A percentile compares a stretch with the other conserved stretches of the same genome.
Conservation (phyloP, 257 asterid species). For the Solanum infundibuliforme region DNA sequence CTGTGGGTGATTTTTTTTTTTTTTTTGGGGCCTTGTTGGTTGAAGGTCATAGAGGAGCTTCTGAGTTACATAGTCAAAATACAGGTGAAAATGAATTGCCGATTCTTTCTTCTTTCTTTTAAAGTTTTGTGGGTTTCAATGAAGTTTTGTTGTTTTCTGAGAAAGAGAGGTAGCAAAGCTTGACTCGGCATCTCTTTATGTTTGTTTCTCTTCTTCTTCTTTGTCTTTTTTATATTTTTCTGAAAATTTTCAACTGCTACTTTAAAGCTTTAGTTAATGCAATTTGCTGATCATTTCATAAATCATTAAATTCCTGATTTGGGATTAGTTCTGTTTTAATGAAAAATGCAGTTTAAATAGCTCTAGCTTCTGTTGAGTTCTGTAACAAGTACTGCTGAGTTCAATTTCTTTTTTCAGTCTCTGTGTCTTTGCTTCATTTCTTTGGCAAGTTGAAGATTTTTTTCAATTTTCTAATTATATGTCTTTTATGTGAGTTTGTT, state of each 20-base stretch:
- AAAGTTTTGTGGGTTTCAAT: slow-evolving; percentile 8
- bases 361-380: not conserved
- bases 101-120: not conserved
- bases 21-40: slow-evolving; percentile 4
- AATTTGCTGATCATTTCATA: not conserved
- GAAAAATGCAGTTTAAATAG: not conserved
- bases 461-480: not conserved
- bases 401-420: not conserved
- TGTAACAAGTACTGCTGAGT: not conserved
- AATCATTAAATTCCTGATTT: not conserved
- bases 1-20: not conserved
- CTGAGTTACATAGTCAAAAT: not conserved
- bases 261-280: not conserved
- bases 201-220: not conserved
- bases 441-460: not conserved
- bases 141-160: not conserved
- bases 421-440: not conserved
- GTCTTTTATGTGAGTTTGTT: not conserved
- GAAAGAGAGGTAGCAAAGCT: not conserved
- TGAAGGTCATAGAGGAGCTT: slow-evolving; percentile 27
- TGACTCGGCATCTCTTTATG: not conserved
- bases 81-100: slow-evolving; percentile 24
- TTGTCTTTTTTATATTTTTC: not conserved
- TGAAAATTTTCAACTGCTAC: not conserved
- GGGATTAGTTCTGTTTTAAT: not conserved